A percentile compares a stretch with the other conserved stretches of the same genome.
These are phyloP conservation scores for Eucalyptus guilfoylei DNA, from an alignment of 345 rosid genomes.

Conservation along the genomic window DNA sequence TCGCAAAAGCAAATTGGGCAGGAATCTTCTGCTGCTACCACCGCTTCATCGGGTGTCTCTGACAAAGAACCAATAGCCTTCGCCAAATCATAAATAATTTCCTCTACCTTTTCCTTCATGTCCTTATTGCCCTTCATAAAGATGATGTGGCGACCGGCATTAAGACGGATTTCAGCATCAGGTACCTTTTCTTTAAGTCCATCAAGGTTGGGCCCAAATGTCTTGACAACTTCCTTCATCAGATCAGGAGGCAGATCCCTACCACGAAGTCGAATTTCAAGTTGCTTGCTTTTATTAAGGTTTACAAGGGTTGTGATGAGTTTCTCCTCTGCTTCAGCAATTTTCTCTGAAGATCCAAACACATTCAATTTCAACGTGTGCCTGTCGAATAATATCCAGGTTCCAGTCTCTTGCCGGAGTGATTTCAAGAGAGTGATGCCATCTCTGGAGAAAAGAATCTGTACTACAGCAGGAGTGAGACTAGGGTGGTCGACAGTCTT, in stretches of 20 bases:
- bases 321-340: slow-evolving; percentile 39
- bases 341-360: slow-evolving; percentile 43
- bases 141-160: slow-evolving; percentile 48
- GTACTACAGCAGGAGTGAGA: slow-evolving; percentile 41
- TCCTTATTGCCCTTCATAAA: slow-evolving; percentile 48
- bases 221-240: slow-evolving; percentile 63
- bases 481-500: slow-evolving; percentile 35
- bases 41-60: slow-evolving; percentile 10
- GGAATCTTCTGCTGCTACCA: neutral
- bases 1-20: slow-evolving; percentile 87
- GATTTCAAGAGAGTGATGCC: slow-evolving; percentile 41
- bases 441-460: slow-evolving; percentile 52
- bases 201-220: slow-evolving; percentile 64
- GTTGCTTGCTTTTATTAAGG: slow-evolving; percentile 46
- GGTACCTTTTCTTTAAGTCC: slow-evolving; percentile 60
- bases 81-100: slow-evolving; percentile 39
- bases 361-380: slow-evolving; percentile 30
- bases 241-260: slow-evolving; percentile 45
- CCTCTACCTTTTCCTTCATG: slow-evolving; percentile 50
- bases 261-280: slow-evolving; percentile 60
- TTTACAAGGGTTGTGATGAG: slow-evolving; percentile 39
- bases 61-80: slow-evolving; percentile 3
- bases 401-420: slow-evolving; percentile 47
- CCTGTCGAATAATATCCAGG: slow-evolving; percentile 50
- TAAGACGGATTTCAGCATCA: slow-evolving; percentile 45